These are phyloP conservation scores for Talaromyces sp. DNA, from an alignment of 2,329 filamentous ascomycete genomes.

Conservation along the genomic window DNA sequence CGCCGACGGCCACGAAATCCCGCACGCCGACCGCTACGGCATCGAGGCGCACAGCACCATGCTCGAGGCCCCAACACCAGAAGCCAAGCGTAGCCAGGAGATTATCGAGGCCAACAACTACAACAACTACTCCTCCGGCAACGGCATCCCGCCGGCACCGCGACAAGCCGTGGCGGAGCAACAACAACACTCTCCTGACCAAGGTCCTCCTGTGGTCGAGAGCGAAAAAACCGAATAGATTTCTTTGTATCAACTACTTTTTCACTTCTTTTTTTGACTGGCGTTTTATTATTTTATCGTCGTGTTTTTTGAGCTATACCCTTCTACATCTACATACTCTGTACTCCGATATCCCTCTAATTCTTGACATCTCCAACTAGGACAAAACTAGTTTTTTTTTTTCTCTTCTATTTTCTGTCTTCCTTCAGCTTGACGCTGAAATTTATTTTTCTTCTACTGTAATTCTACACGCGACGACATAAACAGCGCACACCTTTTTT, in stretches of 20 bases:
- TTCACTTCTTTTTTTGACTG: not conserved
- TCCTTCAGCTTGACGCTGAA: not conserved
- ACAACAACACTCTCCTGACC: slow-evolving; percentile 18
- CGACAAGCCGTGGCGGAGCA: slow-evolving; percentile 22
- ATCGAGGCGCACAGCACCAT: slow-evolving; percentile 59
- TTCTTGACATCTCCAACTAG: not conserved
- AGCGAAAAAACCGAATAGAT: slow-evolving; percentile 11
- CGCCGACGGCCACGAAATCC: slow-evolving; percentile 50
- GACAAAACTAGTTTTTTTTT: not conserved
- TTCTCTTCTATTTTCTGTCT: not conserved
- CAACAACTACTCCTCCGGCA: slow-evolving; percentile 2
- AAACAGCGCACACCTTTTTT: not conserved
- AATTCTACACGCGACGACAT: not conserved
- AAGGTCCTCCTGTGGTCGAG: slow-evolving; percentile 1
- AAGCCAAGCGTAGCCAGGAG: slow-evolving; percentile 27
- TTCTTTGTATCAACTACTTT: not conserved
- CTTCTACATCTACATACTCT: not conserved
- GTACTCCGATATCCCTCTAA: not conserved
- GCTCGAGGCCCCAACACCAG: slow-evolving; percentile 52
- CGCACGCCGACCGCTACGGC: slow-evolving; percentile 57
- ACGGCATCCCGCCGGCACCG: slow-evolving; percentile 16
- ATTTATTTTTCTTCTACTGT: not conserved
- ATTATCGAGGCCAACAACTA: slow-evolving; percentile 22
- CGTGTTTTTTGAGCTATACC: not conserved
- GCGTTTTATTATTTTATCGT: not conserved